Evolutionary conservation across 2,329 filamentous ascomycete genomes (phyloP), one percentile per base, ranked within the genome.

Genomic region (Aspergillus sp.): DNA sequence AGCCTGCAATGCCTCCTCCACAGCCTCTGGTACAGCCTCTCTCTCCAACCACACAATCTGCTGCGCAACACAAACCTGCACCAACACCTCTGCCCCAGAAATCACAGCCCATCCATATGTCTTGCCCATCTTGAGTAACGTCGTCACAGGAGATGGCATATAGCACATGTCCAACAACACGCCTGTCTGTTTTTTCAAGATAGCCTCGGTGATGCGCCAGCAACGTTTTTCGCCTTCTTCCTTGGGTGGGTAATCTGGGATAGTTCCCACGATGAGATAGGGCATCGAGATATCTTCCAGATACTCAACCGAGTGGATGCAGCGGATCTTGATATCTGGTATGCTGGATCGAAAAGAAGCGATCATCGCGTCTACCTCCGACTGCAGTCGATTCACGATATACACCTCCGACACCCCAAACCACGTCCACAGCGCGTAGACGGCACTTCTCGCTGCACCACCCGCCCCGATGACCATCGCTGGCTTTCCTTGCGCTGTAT

Each of bases 111-210:
- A 58, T 9, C 53, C 53, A 9, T 42, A 37, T 5, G 38, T 40
- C n/a, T 47, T 45, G 1, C 46, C 52, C 7, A 47, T 40, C 5
- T 42, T 43, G 7, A 48, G 44, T 11, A 58, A 39, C 2, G 42
- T 42, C 6, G 55, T 58, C 27, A 38, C 46, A 19, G 48, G 43
- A 10, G 35, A 41, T 40, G 43, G 55, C 46, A 43, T 51, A 41
- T 59, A 59, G 35, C 56, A 59, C 56, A 59, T 59, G 36, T 59
- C 54, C 27, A 59, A 36, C 27, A 59, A 11, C n/a, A 53, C 36
- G 2, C 54, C 55, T 35, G 40, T 46, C 7, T 38, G 40, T 2
- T 27, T 37, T 3, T 12, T 9, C 6, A 48, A 28, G 5, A 50
- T 33, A 5, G 3, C 19, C 27, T 46, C 43, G 6, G 39, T 42